Conservation (phyloP, 2,329 filamentous ascomycete genomes). For the Cucurbitaria berberidis region DNA sequence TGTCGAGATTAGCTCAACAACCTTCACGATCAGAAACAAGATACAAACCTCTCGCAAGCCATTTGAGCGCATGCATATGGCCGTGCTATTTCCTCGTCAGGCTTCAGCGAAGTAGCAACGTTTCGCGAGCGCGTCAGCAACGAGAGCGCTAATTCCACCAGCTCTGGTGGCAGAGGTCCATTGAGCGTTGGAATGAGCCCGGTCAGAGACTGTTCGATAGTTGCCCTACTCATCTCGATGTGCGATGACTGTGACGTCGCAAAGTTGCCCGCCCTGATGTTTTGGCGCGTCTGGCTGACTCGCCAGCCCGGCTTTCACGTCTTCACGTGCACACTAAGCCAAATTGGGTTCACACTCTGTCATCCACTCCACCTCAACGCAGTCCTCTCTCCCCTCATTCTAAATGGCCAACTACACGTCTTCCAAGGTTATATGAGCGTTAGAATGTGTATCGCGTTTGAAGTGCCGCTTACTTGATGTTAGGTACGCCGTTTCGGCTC, state of each 20-base stretch:
- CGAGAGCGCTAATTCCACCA: slow-evolving; percentile 42
- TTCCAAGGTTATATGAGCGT: too few relatives aligned
- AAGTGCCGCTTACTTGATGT: too few relatives aligned
- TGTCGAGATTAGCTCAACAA: slow-evolving; percentile 50
- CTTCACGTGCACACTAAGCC: slow-evolving; percentile 15
- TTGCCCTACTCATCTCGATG: slow-evolving; percentile 25
- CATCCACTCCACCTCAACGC: background rate
- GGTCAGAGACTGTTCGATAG: slow-evolving; percentile 43
- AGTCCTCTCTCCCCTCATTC: too few relatives aligned
- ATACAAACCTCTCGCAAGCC: slow-evolving; percentile 77
- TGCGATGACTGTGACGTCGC: background rate
- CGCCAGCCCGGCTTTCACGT: slow-evolving; percentile 5
- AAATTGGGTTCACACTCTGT: background rate
- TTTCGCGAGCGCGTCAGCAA: slow-evolving; percentile 46
- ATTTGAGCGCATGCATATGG: slow-evolving; percentile 56
- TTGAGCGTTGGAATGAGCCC: slow-evolving; percentile 52
- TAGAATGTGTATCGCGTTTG: too few relatives aligned
- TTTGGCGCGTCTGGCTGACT: slow-evolving; percentile 12
- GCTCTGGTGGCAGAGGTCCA: slow-evolving; percentile 40
- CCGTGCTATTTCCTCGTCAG: slow-evolving; percentile 46
- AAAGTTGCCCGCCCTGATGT: background rate
- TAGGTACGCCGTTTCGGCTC: too few relatives aligned
- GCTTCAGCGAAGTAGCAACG: slow-evolving; percentile 56
- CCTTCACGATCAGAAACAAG: background rate
- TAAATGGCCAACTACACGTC: too few relatives aligned